phyloP scores from a whole-genome alignment of 306 rosid genomes.

The Prunus armeniaca region DNA sequence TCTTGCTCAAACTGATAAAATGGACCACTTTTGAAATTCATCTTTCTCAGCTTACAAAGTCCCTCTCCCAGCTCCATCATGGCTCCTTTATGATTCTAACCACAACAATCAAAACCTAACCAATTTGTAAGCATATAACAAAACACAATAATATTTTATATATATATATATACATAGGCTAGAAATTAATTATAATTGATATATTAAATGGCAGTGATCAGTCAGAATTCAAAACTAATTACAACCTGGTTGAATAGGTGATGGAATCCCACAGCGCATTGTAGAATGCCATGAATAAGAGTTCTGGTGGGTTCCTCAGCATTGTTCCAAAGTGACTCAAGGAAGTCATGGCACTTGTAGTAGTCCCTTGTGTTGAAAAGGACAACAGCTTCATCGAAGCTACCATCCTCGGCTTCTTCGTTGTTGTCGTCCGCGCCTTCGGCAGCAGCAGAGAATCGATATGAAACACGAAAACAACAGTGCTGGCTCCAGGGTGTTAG shows the following conservation, averaged over 20 bases:
- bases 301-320: slow-evolving; percentile 86
- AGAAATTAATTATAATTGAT: too few species aligned
- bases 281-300: slow-evolving; percentile 79
- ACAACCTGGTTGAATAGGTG: slow-evolving; percentile 81
- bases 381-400: slow-evolving; percentile 66
- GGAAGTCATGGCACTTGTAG: slow-evolving; percentile 82
- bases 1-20: slow-evolving; percentile 73
- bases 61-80: slow-evolving; percentile 98
- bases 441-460: slow-evolving; percentile 27
- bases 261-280: slow-evolving; percentile 90
- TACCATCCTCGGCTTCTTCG: slow-evolving; percentile 27
- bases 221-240: too few species aligned
- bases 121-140: not conserved
- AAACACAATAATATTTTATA: too few species aligned
- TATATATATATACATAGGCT: too few species aligned
- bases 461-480: slow-evolving; percentile 17
- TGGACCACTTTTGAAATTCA: slow-evolving; percentile 71
- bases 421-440: slow-evolving; percentile 36
- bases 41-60: slow-evolving; percentile 71
- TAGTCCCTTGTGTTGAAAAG: slow-evolving; percentile 62
- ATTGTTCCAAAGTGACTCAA: slow-evolving; percentile 68
- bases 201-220: too few species aligned
- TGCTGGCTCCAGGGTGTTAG: not conserved
- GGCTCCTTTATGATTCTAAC: slow-evolving; percentile 86
- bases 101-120: not conserved